Conservation (phyloP, 768 basidiomycete species). For the Hydnum rufescens region DNA sequence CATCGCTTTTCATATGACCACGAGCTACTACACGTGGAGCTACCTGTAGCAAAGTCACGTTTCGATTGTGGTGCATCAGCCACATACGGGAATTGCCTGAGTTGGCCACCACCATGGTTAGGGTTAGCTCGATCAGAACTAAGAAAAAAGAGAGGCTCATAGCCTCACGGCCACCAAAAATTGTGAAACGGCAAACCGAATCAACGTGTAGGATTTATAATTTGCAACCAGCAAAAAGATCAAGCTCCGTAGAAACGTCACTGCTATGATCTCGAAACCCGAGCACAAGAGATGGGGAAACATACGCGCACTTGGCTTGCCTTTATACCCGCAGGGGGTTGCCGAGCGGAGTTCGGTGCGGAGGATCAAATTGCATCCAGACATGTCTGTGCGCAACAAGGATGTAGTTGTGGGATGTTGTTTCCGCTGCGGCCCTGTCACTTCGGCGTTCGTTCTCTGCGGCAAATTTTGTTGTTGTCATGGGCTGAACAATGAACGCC, state of each 20-base stretch:
- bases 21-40: not conserved
- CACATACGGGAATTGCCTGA: not conserved
- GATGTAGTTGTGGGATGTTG: too few relatives aligned
- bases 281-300: slow-evolving; percentile 69
- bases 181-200: slow-evolving; percentile 70
- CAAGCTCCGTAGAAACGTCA: slow-evolving; percentile 92
- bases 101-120: not conserved
- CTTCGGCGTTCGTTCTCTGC: too few relatives aligned
- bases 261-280: slow-evolving; percentile 89
- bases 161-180: slow-evolving; percentile 46
- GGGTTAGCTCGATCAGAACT: not conserved
- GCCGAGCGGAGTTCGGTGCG: not conserved
- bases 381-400: too few relatives aligned
- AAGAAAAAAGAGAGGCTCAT: not conserved
- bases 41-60: not conserved
- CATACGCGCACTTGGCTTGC: not conserved
- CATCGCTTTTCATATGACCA: too few relatives aligned
- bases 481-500: too few relatives aligned
- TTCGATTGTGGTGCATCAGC: not conserved
- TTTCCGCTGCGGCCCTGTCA: too few relatives aligned
- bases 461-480: too few relatives aligned
- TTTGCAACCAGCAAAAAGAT: slow-evolving; percentile 95
- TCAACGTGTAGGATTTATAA: slow-evolving; percentile 92
- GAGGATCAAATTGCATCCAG: too few relatives aligned
- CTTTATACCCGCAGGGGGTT: not conserved